phyloP scores from a whole-genome alignment of 306 rosid genomes.

The Datisca glomerata region DNA sequence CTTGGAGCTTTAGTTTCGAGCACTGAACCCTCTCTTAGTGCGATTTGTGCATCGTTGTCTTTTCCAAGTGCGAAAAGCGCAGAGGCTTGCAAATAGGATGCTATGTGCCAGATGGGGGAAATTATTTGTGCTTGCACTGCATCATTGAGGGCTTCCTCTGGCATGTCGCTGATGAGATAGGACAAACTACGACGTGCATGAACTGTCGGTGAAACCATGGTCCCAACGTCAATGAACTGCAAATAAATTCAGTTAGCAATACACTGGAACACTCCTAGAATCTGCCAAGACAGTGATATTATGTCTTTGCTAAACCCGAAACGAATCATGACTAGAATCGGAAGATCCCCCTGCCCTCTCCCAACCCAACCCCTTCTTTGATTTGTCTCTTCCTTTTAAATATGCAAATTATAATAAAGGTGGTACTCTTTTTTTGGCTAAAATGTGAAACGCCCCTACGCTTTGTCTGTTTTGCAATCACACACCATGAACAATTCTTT shows the following conservation, averaged over 20 bases:
- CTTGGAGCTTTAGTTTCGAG: conserved; percentile 32
- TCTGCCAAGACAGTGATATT: too few species aligned
- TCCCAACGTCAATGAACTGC: conserved; percentile 86
- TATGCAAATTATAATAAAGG: too few species aligned
- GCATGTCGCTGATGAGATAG: conserved; percentile 55
- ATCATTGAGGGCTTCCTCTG: conserved; percentile 72
- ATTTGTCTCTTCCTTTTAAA: too few species aligned
- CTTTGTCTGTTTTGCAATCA: too few species aligned
- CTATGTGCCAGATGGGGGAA: conserved; percentile 72
- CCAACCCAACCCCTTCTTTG: too few species aligned
- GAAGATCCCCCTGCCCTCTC: too few species aligned
- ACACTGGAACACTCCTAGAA: too few species aligned
- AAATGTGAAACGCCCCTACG: too few species aligned
- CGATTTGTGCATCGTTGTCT: conserved; percentile 63
- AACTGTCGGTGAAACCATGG: conserved; percentile 83
- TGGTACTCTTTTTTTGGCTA: too few species aligned
- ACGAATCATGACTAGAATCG: too few species aligned
- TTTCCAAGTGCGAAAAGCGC: conserved; percentile 53
- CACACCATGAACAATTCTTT: too few species aligned
- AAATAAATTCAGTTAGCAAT: conserved; percentile 12
- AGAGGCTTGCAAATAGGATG: conserved; percentile 70
- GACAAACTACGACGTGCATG: conserved; percentile 87
- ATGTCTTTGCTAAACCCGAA: too few species aligned
- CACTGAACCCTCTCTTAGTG: conserved; percentile 62
- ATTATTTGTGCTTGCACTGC: conserved; percentile 68